Percentiles rank a stretch among this genome's conserved stretches.
Conservation (phyloP, 2,329 filamentous ascomycete genomes). For the Tolypocladium amazonense region DNA sequence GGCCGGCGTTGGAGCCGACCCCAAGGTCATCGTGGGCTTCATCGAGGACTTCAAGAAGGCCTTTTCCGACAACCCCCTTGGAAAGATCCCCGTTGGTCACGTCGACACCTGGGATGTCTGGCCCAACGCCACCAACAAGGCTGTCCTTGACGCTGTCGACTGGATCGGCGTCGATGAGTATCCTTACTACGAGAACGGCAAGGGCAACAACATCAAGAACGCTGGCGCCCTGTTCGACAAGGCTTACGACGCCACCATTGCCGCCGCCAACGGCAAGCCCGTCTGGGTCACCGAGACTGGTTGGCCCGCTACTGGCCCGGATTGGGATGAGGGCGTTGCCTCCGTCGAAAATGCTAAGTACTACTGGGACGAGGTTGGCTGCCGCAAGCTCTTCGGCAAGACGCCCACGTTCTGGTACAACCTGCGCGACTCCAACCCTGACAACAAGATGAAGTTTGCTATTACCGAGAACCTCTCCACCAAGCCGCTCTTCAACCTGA, state of each 20-base stretch:
- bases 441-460: slow-evolving; percentile 47
- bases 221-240: slow-evolving; percentile 42
- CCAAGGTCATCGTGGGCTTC: slow-evolving; percentile 50
- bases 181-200: slow-evolving; percentile 52
- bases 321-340: slow-evolving; percentile 43
- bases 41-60: slow-evolving; percentile 53
- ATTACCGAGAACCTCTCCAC: slow-evolving; percentile 43
- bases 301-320: slow-evolving; percentile 47
- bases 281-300: slow-evolving; percentile 57
- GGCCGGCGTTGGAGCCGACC: slow-evolving; percentile 48
- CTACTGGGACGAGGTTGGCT: slow-evolving; percentile 54
- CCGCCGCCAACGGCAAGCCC: slow-evolving; percentile 38
- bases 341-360: slow-evolving; percentile 47
- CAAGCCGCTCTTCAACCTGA: slow-evolving; percentile 40
- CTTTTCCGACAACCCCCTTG: slow-evolving; percentile 34
- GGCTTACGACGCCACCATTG: slow-evolving; percentile 32
- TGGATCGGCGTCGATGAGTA: slow-evolving; percentile 57
- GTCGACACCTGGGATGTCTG: slow-evolving; percentile 60
- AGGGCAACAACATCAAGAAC: slow-evolving; percentile 45
- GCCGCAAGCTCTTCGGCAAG: slow-evolving; percentile 45
- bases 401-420: slow-evolving; percentile 51
- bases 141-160: slow-evolving; percentile 51
- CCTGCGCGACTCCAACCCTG: slow-evolving; percentile 49
- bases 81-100: slow-evolving; percentile 47
- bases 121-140: slow-evolving; percentile 47